Conservation (phyloP, 1,139 yeast species). For the Kluyveromyces sp. region DNA sequence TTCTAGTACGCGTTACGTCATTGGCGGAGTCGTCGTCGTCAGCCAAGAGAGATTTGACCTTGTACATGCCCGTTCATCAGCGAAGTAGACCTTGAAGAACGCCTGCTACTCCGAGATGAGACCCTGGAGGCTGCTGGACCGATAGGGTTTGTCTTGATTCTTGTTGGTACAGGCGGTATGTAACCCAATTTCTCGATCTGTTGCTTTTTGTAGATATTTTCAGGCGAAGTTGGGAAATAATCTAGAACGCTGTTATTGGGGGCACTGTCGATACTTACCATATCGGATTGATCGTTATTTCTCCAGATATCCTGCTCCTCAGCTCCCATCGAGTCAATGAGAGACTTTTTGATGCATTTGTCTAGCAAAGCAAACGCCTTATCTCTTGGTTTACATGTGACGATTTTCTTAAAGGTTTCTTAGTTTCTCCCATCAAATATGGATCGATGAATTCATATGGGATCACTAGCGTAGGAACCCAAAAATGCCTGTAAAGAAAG, state of each 20-base stretch:
- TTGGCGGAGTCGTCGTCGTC: slow-evolving; percentile 13
- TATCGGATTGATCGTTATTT: neutral
- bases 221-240: slow-evolving; percentile 23
- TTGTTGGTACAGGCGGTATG: slow-evolving; percentile 23
- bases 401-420: neutral
- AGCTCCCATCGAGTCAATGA: slow-evolving; percentile 19
- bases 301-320: neutral
- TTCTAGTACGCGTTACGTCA: neutral
- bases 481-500: slow-evolving; percentile 29
- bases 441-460: slow-evolving; percentile 31
- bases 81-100: slow-evolving; percentile 25
- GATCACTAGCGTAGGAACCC: slow-evolving; percentile 29
- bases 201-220: slow-evolving; percentile 18
- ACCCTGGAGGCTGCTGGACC: slow-evolving; percentile 12
- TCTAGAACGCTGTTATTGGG: slow-evolving; percentile 13
- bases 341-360: slow-evolving; percentile 14
- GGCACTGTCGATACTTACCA: slow-evolving; percentile 8
- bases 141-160: slow-evolving; percentile 9
- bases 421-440: slow-evolving; percentile 15
- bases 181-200: slow-evolving; percentile 25
- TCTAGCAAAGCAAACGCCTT: slow-evolving; percentile 9
- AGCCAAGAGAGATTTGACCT: slow-evolving; percentile 31
- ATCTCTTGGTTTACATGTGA: neutral
- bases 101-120: slow-evolving; percentile 19
- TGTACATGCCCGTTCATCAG: slow-evolving; percentile 24